Base-by-base conservation (phyloP, 495 filamentous ascomycete genomes). In the Hypoxylon fuscum region DNA sequence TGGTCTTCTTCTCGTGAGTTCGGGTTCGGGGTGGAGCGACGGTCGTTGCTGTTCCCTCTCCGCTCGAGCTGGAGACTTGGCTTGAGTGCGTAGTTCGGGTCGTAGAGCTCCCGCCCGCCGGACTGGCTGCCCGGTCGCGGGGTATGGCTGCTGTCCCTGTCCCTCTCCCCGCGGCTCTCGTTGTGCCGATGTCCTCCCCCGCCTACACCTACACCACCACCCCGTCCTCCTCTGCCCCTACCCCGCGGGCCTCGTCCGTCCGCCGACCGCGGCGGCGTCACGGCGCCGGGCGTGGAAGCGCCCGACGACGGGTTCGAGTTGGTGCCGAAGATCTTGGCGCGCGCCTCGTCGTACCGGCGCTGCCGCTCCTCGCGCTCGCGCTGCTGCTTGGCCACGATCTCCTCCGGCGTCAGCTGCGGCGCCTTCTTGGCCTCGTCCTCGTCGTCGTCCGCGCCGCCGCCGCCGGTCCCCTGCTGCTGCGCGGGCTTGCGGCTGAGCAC, bases 321-420 rank as follows among this genome's bases (percentile, higher is more conserved):
- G 18, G n/a, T n/a, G n/a, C 91, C 92, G 72, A 96, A 93, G n/a
- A 96, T 83, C 69, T 88, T 85, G 65, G 92, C 89, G 10, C 93
- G 82, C 2, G 83, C 90, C 75, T 96, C 92, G 49, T 93, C 88
- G 70, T 97, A 97, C 44, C 88, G 90, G 44, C 87, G 87, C 76
- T 94, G 88, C 78, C 93, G 96, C 74, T 96, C 92, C 66, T 96
- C 92, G 3, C 83, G 81, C 62, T 96, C 91, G 47, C 83, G 81
- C 74, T 90, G 81, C 31, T 92, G 87, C 59, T 88, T 87, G 10
- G 85, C 79, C 50, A 87, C 83, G 27, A 90, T 83, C 76, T 96
- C 89, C 52, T 92, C 90, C 4, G 83, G 75, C 0, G 84, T 89
- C 18, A 87, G 82, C 53, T 85, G 79, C n/a, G 72, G 84, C 41